Conservation (phyloP, 1,284 basidiomycete genomes). For the Irpex rosettiformis region DNA sequence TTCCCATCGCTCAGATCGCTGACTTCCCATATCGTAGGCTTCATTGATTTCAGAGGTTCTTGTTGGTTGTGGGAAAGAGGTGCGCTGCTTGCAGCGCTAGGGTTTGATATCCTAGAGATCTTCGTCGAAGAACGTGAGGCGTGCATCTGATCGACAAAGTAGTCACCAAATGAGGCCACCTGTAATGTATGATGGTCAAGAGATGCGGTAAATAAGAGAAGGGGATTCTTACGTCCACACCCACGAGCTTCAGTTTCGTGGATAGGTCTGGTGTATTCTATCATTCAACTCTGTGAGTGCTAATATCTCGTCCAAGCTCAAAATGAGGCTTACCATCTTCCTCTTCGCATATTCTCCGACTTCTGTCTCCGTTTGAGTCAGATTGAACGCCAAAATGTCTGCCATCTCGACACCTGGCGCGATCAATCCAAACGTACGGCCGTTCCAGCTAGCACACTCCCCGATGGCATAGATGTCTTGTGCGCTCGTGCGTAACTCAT, state of each 20-base stretch:
- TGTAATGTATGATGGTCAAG: conserved; percentile 13
- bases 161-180: conserved; percentile 76
- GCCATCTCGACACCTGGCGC: conserved; percentile 77
- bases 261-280: conserved; percentile 55
- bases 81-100: conserved; percentile 6
- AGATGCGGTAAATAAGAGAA: background rate
- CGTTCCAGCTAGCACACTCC: conserved; percentile 71
- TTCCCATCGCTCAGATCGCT: background rate
- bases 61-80: conserved; percentile 15
- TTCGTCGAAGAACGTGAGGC: conserved; percentile 12
- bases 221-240: conserved; percentile 53
- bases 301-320: background rate
- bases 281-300: background rate
- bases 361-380: conserved; percentile 48
- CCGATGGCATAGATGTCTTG: conserved; percentile 70
- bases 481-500: conserved; percentile 54
- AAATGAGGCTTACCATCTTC: conserved; percentile 38
- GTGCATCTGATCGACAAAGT: conserved; percentile 58
- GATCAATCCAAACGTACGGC: conserved; percentile 68
- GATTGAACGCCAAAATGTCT: conserved; percentile 72
- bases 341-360: conserved; percentile 43
- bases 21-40: conserved; percentile 19
- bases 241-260: conserved; percentile 72
- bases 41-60: conserved; percentile 5
- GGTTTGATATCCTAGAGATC: conserved; percentile 11